phyloP scores from a whole-genome alignment of 202 grass and related monocot species.

The Panicum virgatum region DNA sequence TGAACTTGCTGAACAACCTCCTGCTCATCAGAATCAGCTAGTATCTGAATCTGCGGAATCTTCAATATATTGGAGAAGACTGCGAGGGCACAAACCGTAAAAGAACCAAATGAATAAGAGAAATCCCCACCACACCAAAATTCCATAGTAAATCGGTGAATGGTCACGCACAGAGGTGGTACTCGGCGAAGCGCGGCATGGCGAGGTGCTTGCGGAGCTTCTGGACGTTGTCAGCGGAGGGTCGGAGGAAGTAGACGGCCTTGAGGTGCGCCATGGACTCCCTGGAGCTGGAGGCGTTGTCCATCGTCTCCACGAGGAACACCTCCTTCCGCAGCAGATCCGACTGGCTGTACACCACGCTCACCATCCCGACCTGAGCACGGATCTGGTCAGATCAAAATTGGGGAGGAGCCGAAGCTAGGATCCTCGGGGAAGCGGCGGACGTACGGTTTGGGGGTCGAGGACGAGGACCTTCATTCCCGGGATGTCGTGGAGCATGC shows the following conservation, averaged over 20 bases:
- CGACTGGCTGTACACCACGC: conserved; percentile 96
- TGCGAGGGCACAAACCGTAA: conserved; percentile 39
- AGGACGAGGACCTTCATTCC: conserved; percentile 98
- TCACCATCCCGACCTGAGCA: conserved; percentile 76
- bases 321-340: conserved; percentile 94
- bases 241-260: conserved; percentile 88
- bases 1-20: conserved; percentile 98
- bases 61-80: conserved; percentile 98
- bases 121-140: not conserved
- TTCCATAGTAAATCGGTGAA: not conserved
- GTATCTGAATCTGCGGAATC: conserved; percentile 92
- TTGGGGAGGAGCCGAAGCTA: not conserved
- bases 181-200: conserved; percentile 82
- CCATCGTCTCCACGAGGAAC: conserved; percentile 91
- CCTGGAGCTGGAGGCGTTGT: conserved; percentile 79
- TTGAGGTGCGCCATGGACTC: conserved; percentile 94
- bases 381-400: conserved; percentile 28
- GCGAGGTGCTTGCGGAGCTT: conserved; percentile 84
- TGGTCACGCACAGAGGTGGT: conserved; percentile 72
- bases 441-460: conserved; percentile 72
- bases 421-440: not conserved
- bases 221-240: conserved; percentile 82
- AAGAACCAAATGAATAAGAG: not conserved
- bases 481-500: conserved; percentile 93
- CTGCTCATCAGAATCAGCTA: conserved; percentile 97